Conservation (phyloP, 306 rosid species). For the Glycyrrhiza uralensis region DNA sequence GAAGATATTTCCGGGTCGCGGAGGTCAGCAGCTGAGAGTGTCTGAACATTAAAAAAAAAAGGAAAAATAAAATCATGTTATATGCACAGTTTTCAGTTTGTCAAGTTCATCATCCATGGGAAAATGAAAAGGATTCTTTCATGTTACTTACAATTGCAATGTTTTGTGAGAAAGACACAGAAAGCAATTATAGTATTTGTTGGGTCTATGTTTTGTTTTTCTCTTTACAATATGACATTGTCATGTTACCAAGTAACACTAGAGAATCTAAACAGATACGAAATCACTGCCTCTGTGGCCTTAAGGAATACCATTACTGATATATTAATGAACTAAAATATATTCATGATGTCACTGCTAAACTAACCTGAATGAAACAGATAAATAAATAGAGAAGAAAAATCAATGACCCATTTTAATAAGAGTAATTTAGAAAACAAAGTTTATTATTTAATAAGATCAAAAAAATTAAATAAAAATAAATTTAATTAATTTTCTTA, state of each 20-base stretch:
- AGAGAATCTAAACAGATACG: background rate
- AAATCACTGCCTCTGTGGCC: background rate
- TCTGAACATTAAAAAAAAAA: conserved; percentile 38
- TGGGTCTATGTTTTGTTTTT: background rate
- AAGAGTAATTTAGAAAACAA: too few species aligned
- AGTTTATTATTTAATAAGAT: too few species aligned
- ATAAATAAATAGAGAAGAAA: too few species aligned
- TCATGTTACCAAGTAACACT: background rate
- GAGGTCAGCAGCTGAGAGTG: conserved; percentile 74
- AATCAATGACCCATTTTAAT: too few species aligned
- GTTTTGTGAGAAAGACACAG: background rate
- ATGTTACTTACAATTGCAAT: background rate
- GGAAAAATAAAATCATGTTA: background rate
- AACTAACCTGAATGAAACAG: too few species aligned
- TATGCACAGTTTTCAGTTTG: background rate
- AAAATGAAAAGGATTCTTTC: background rate
- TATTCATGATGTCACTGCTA: too few species aligned
- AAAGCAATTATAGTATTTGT: background rate
- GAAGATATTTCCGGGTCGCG: conserved; percentile 65
- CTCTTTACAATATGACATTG: background rate
- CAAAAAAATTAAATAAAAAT: too few species aligned
- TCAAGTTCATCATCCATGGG: background rate
- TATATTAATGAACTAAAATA: background rate
- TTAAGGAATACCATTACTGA: background rate
- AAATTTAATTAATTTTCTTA: too few species aligned